Percentiles rank a stretch among this genome's conserved stretches.
These are phyloP conservation scores for Ustilago loliicola DNA, from an alignment of 1,284 basidiomycete genomes.

Conservation along the genomic window DNA sequence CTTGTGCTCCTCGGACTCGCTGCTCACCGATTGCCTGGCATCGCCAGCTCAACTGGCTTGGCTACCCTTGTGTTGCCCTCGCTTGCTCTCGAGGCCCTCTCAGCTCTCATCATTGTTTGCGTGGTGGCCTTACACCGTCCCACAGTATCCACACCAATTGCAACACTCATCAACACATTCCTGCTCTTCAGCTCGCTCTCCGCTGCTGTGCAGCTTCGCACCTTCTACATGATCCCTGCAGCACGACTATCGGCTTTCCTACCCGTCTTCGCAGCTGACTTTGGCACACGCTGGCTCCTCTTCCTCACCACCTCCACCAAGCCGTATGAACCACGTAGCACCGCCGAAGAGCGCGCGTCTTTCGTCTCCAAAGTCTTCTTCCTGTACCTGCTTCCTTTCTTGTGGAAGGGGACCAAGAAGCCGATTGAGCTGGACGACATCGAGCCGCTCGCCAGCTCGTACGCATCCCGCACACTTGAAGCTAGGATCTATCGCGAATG, in stretches of 20 bases:
- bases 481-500: constrained; percentile 13
- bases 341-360: constrained; percentile 27
- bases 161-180: constrained; percentile 23
- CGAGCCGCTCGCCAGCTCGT: constrained; percentile 25
- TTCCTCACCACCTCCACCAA: constrained; percentile 31
- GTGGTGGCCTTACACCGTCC: constrained; percentile 17
- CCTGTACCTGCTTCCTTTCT: constrained; percentile 23
- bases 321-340: constrained; percentile 23
- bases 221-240: constrained; percentile 23
- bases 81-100: constrained; percentile 19
- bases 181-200: constrained; percentile 36
- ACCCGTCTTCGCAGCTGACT: constrained; percentile 15
- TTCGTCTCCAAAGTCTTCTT: constrained; percentile 43
- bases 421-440: constrained; percentile 33
- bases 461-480: constrained; percentile 13
- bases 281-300: constrained; percentile 19
- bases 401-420: constrained; percentile 22
- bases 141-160: constrained; percentile 9
- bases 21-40: constrained; percentile 5
- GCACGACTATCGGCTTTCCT: constrained; percentile 19
- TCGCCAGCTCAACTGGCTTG: neutral
- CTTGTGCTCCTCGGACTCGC: constrained; percentile 7
- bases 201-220: constrained; percentile 28
- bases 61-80: constrained; percentile 14
- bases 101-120: constrained; percentile 12